Percentiles rank a stretch among this genome's conserved stretches.
phyloP scores from a whole-genome alignment of 805 yeast genomes.

The Candida berthetii region DNA sequence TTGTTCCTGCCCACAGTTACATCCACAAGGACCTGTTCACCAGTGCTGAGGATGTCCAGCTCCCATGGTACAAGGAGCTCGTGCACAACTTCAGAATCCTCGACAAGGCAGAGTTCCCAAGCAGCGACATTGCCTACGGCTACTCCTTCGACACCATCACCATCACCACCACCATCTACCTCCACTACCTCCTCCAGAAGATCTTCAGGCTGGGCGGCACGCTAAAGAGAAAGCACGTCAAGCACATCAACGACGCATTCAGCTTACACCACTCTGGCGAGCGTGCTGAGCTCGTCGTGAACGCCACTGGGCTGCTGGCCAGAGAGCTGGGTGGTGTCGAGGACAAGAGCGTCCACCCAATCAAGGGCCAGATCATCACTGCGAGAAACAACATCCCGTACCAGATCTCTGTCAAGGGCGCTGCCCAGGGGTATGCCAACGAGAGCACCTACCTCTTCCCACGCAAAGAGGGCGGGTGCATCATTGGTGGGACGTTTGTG shows the following conservation, averaged over 20 bases:
- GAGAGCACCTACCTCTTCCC: conserved; percentile 61
- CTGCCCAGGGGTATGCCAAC: conserved; percentile 24
- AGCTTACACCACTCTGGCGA: conserved; percentile 28
- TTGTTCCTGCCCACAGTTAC: conserved; percentile 13
- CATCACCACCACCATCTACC: conserved; percentile 51
- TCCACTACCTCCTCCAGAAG: conserved; percentile 43
- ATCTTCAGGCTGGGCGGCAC: conserved; percentile 40
- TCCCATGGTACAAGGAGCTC: conserved; percentile 36
- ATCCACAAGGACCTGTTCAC: conserved; percentile 6
- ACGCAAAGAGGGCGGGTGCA: conserved; percentile 67
- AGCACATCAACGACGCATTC: conserved; percentile 44
- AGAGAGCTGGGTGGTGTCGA: conserved; percentile 36
- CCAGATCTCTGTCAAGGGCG: conserved; percentile 21
- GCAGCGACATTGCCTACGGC: conserved; percentile 34
- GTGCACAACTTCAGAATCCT: conserved; percentile 34
- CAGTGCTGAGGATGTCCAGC: too few species aligned
- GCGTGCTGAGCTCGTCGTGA: conserved; percentile 45
- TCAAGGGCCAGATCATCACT: conserved; percentile 55
- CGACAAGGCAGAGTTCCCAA: conserved; percentile 24
- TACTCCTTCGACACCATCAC: conserved; percentile 47
- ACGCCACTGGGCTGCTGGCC: conserved; percentile 52
- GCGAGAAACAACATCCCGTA: conserved; percentile 18
- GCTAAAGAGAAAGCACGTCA: conserved; percentile 35
- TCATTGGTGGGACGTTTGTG: conserved; percentile 49
- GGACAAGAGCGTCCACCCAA: conserved; percentile 39